Base-by-base conservation (phyloP, 2,329 filamentous ascomycete species). In the Fusarium sororula region DNA sequence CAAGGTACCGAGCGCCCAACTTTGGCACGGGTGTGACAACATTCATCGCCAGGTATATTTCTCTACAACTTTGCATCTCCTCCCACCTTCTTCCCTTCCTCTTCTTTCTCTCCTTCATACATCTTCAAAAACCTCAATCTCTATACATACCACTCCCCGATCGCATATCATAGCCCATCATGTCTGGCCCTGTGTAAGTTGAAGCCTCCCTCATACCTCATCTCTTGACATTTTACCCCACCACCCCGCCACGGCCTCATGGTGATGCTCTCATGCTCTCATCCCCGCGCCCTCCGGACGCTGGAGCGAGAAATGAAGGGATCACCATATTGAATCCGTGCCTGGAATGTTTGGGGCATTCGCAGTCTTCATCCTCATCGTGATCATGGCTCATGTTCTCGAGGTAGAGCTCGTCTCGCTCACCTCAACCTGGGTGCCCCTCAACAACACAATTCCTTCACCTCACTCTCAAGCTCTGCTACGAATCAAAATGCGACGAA, bases 111-210 rank as follows among this genome's bases (percentile, higher is more conserved):
- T 65, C 48, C 47, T 66, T 48, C 74, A 72, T 59, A 73, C 65
- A 66, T 67, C 59, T 51, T 73, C 73, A 65, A 73, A 41, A 55
- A 51, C 69, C 28, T 70, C 69, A 37, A 50, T 35, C 15, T 58
- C 48, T 55, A 42, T 58, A 62, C 59, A 48, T 58, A 68, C 42
- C 64, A 74, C 68, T 63, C 56, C 53, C 59, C 63, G 51, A 60
- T 63, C 69, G 63, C 65, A 60, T 60, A 74, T 73, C 68, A 57
- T 68, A 68, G 74, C 72, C 82, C 84, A 88, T 84, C 84, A 90
- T 91, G 89, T 90, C 89, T 87, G 88, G 88, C 83, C 84, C 90
- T 84, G 89, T 90, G 90, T 92, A 90, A 91, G 90, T 91, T 73
- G 66, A 66, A 63, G 74, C 73, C 62, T 63, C 68, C 77, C 76